A percentile compares a stretch with the other conserved stretches of the same genome.
phyloP scores from a whole-genome alignment of 192 early-diverging fungal species.

The Podila epigama region DNA sequence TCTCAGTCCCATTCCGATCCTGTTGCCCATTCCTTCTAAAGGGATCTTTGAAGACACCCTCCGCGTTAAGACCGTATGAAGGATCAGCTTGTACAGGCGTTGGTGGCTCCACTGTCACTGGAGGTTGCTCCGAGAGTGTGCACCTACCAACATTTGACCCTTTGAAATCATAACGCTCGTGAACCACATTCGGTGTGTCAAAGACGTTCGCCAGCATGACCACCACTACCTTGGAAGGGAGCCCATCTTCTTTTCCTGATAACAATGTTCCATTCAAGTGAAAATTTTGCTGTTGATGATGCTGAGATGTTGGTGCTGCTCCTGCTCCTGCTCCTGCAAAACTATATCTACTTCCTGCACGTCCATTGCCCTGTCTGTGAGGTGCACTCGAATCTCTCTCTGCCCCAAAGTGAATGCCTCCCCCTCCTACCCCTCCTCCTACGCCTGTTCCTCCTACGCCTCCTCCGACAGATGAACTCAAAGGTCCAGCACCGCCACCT shows the following conservation, averaged over 20 bases:
- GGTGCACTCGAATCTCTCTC: not conserved
- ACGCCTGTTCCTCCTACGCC: no score
- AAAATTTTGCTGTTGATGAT: no score
- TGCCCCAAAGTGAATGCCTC: not conserved
- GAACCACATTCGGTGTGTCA: conserved; percentile 33
- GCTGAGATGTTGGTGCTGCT: not conserved
- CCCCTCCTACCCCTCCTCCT: not conserved
- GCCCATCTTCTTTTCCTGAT: conserved; percentile 18
- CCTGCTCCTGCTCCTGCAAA: not conserved
- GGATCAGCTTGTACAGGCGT: not conserved
- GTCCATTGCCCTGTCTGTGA: not conserved
- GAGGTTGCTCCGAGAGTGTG: conserved; percentile 12
- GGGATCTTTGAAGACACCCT: not conserved
- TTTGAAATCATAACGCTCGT: conserved; percentile 48
- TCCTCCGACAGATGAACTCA: no score
- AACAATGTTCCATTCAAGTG: conserved; percentile 41
- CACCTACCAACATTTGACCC: conserved; percentile 39
- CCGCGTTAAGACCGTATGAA: not conserved
- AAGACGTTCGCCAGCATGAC: conserved; percentile 44
- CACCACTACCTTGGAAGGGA: conserved; percentile 37
- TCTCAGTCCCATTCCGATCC: no score
- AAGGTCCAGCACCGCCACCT: not conserved
- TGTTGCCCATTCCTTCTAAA: not conserved
- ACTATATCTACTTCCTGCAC: not conserved
- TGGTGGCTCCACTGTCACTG: not conserved